phyloP scores from a whole-genome alignment of 768 basidiomycete genomes.

The Panaeolus cyanescens region DNA sequence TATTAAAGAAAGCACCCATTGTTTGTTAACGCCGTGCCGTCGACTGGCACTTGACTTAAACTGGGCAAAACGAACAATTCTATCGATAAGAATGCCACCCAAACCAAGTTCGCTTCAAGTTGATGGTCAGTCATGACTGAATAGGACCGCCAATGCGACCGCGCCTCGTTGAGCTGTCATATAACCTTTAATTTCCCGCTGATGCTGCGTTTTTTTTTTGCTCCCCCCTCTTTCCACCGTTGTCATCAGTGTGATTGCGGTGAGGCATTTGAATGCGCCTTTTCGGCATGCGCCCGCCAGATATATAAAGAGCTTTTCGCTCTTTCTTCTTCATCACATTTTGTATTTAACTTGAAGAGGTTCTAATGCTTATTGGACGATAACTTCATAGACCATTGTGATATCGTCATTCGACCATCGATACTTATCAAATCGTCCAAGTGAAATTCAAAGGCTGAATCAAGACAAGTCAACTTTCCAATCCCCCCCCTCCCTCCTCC shows the following conservation, averaged over 20 bases:
- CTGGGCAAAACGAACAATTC: too few relatives aligned
- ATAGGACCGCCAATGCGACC: neutral
- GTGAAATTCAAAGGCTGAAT: too few relatives aligned
- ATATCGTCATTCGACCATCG: neutral
- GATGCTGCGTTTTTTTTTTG: too few relatives aligned
- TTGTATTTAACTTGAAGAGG: too few relatives aligned
- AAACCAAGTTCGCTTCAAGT: too few relatives aligned
- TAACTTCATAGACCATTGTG: neutral
- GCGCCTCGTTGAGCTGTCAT: conserved; percentile 3
- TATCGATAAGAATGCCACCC: neutral
- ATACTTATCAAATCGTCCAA: too few relatives aligned
- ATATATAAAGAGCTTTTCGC: neutral
- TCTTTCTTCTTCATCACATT: neutral
- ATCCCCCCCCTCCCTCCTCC: too few relatives aligned
- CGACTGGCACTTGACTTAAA: too few relatives aligned
- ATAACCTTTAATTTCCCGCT: neutral
- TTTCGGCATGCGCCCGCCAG: neutral
- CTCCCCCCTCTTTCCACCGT: neutral
- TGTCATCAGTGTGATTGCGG: neutral
- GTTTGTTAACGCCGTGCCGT: too few relatives aligned
- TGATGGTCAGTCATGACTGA: too few relatives aligned
- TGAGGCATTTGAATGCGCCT: neutral
- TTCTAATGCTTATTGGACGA: too few relatives aligned
- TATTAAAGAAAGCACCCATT: neutral
- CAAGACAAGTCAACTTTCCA: too few relatives aligned